A percentile compares a stretch with the other conserved stretches of the same genome.
phyloP scores from a whole-genome alignment of 139 green algal genomes.

The Micractinium conductrix region DNA sequence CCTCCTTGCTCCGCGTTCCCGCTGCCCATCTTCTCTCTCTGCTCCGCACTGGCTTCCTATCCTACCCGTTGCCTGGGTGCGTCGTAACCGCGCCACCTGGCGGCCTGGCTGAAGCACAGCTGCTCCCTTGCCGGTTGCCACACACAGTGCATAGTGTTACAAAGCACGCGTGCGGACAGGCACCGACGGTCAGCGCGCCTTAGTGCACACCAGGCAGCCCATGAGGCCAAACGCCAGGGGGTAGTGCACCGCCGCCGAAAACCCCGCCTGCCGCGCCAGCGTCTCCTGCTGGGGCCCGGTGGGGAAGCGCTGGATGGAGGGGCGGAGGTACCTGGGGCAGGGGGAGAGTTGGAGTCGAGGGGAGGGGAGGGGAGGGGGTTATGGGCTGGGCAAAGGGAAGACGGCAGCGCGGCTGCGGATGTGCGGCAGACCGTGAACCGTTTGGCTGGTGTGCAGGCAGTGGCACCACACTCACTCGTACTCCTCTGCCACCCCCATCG shows the following conservation, averaged over 20 bases:
- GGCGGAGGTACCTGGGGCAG: conserved; percentile 77
- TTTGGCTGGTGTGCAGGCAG: too few species aligned
- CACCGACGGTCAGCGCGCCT: neutral
- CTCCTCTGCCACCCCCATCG: conserved; percentile 80
- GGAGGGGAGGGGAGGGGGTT: too few species aligned
- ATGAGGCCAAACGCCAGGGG: conserved; percentile 90
- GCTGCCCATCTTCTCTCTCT: neutral
- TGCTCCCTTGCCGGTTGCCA: too few species aligned
- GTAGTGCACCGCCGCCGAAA: conserved; percentile 79
- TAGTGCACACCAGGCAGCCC: conserved; percentile 76
- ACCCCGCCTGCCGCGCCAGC: conserved; percentile 80
- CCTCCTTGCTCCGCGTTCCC: too few species aligned
- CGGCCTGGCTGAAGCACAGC: neutral
- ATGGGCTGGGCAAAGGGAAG: neutral
- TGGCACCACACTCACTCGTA: conserved; percentile 65
- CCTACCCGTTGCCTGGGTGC: neutral
- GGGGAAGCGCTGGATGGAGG: conserved; percentile 92
- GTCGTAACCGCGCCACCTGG: neutral
- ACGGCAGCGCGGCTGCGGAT: neutral
- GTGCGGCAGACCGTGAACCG: neutral
- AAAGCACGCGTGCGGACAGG: too few species aligned
- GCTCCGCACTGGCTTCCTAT: neutral
- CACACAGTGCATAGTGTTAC: too few species aligned
- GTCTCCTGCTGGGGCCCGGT: conserved; percentile 67
- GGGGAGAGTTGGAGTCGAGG: too few species aligned